phyloP scores from a whole-genome alignment of 2,329 filamentous ascomycete species.

The Truncatella angustata region DNA sequence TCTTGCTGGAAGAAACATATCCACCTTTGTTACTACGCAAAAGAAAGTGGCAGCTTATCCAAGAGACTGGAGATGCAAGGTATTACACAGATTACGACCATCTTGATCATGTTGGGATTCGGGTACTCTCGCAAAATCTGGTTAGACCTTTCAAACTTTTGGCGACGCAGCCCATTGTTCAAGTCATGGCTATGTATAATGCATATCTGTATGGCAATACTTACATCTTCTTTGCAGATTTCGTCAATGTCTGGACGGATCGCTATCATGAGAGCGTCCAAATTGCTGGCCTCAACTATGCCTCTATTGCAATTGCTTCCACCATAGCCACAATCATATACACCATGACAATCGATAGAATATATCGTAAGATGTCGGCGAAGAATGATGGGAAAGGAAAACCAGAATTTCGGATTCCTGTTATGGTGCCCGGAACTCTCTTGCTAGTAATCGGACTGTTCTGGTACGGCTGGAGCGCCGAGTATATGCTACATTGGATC shows the following conservation, averaged over 20 bases:
- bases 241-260: neutral
- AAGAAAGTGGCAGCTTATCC: neutral
- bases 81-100: neutral
- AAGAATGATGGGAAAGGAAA: neutral
- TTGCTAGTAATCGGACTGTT: constrained; percentile 28
- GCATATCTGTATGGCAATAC: neutral
- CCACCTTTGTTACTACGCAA: constrained; percentile 23
- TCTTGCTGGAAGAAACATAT: constrained; percentile 44
- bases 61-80: neutral
- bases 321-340: neutral
- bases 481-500: constrained; percentile 45
- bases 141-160: neutral
- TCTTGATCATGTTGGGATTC: neutral
- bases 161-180: neutral
- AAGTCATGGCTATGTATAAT: neutral
- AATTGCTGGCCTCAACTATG: constrained; percentile 1
- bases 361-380: neutral
- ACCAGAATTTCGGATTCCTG: constrained; percentile 24
- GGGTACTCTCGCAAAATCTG: neutral
- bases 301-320: neutral
- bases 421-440: constrained; percentile 18
- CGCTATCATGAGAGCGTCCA: neutral
- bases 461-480: constrained; percentile 31
- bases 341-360: neutral
- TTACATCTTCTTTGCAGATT: neutral